phyloP scores from a whole-genome alignment of 495 filamentous ascomycete genomes.

The Bathelium albidoporum region DNA sequence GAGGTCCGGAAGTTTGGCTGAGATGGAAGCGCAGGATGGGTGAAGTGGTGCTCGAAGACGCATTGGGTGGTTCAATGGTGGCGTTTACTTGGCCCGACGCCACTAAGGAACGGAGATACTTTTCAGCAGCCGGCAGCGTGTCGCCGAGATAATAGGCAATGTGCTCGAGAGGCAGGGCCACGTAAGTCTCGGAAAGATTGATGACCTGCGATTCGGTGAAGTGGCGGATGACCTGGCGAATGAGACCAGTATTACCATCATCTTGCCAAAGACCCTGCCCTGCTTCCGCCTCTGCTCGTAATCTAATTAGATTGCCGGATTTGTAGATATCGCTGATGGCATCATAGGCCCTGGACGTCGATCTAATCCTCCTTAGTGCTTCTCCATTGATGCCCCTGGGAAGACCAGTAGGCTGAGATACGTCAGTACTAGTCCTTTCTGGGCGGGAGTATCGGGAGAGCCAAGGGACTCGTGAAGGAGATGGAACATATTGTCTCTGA shows the following conservation, averaged over 20 bases:
- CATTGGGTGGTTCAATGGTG: conserved; percentile 14
- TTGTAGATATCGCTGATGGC: conserved; percentile 59
- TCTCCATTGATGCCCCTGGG: conserved; percentile 38
- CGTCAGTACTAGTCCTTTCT: conserved; percentile 14
- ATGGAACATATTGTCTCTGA: too few species aligned
- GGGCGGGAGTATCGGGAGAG: too few species aligned
- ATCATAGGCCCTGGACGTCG: conserved; percentile 59
- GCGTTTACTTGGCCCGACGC: conserved; percentile 22
- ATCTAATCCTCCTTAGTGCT: conserved; percentile 47
- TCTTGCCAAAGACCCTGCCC: conserved; percentile 48
- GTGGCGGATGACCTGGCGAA: conserved; percentile 40
- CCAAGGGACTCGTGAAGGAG: too few species aligned
- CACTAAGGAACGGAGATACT: conserved; percentile 24
- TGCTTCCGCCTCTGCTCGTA: conserved; percentile 49
- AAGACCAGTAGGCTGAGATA: conserved; percentile 27
- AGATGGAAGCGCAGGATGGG: conserved; percentile 26
- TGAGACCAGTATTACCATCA: conserved; percentile 46
- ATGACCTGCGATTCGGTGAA: conserved; percentile 39
- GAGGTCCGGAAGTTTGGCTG: conserved; percentile 11
- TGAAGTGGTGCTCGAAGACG: neutral
- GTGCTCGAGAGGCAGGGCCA: conserved; percentile 25
- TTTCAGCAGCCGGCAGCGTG: conserved; percentile 13
- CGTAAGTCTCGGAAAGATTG: conserved; percentile 27
- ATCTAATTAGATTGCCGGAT: conserved; percentile 41
- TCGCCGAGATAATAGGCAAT: conserved; percentile 22